Percentiles rank a stretch among this genome's conserved stretches.
Evolutionary conservation across 805 yeast genomes (phyloP).

Genomic region (Wickerhamiella musiphila): DNA sequence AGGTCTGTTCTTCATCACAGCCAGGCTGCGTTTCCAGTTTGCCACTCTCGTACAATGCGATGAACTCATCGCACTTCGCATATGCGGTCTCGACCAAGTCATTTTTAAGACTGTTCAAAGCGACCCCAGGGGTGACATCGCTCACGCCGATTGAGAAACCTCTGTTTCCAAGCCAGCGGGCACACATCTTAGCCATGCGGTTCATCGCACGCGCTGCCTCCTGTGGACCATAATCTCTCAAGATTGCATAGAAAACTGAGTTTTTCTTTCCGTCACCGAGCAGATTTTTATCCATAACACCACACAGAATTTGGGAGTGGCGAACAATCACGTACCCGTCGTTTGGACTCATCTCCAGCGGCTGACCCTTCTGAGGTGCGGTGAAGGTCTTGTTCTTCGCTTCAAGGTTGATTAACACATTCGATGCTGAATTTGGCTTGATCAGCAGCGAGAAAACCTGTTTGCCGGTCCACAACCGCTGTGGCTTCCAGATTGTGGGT

Average conservation of each 20-base stretch:
- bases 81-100: conserved; percentile 81
- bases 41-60: conserved; percentile 60
- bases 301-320: conserved; percentile 75
- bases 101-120: conserved; percentile 64
- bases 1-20: conserved; percentile 94
- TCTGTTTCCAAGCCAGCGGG: conserved; percentile 81
- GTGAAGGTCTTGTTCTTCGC: conserved; percentile 82
- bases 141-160: conserved; percentile 96
- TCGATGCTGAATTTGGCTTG: conserved; percentile 57
- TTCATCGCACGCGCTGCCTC: conserved; percentile 96
- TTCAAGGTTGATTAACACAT: conserved; percentile 76
- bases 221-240: conserved; percentile 91
- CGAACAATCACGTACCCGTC: conserved; percentile 87
- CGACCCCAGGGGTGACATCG: conserved; percentile 86
- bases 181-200: conserved; percentile 97
- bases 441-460: conserved; percentile 82
- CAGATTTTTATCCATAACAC: conserved; percentile 92
- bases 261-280: conserved; percentile 97
- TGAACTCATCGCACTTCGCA: conserved; percentile 77
- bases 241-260: conserved; percentile 85
- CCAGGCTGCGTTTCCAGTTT: conserved; percentile 97
- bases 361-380: conserved; percentile 55
- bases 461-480: conserved; percentile 89
- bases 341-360: conserved; percentile 92
- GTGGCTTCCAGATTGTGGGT: conserved; percentile 84